Conservation (phyloP, 345 rosid species). For the Salix brachista region DNA sequence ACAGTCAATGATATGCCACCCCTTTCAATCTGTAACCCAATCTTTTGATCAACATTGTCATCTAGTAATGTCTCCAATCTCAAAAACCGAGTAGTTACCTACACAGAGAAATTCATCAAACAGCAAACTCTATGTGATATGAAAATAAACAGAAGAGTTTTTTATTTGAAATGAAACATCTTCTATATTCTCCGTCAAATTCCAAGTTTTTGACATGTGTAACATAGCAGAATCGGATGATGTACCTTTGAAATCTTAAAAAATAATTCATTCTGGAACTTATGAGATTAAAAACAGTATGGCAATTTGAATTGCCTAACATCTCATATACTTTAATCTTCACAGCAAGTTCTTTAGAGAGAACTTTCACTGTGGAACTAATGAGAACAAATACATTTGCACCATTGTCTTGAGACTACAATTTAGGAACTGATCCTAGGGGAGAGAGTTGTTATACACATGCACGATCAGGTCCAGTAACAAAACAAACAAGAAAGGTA, state of each 20-base stretch:
- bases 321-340: no score
- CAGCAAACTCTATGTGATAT: neutral
- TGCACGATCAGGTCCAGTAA: no score
- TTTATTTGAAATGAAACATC: neutral
- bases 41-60: slow-evolving; percentile 56
- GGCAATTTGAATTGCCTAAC: neutral
- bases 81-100: slow-evolving; percentile 87
- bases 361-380: no score
- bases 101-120: slow-evolving; percentile 13
- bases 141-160: neutral
- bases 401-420: no score
- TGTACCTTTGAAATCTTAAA: neutral
- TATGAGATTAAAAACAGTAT: neutral
- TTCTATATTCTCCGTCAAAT: no score
- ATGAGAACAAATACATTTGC: no score
- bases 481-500: no score
- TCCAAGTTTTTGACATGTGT: neutral
- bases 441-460: no score
- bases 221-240: neutral
- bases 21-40: slow-evolving; percentile 81
- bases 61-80: slow-evolving; percentile 77
- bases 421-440: no score
- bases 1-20: slow-evolving; percentile 66
- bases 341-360: no score
- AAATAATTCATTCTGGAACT: neutral